phyloP scores from a whole-genome alignment of 1,284 basidiomycete genomes.

The Cystobasidium pallidum region DNA sequence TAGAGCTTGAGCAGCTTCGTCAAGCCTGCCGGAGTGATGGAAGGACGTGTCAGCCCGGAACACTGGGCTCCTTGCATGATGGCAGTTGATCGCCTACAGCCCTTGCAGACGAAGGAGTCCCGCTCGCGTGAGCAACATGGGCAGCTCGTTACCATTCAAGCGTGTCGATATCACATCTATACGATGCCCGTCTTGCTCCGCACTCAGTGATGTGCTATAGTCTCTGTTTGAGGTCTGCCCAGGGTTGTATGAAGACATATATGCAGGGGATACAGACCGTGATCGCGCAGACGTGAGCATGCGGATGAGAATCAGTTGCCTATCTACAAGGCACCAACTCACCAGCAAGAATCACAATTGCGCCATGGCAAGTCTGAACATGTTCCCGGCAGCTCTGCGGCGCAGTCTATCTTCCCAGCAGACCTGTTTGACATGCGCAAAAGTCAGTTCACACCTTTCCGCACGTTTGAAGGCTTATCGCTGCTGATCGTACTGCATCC shows the following conservation, averaged over 20 bases:
- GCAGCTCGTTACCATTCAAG: slow-evolving; percentile 24
- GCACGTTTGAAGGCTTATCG: not conserved
- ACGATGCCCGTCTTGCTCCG: not conserved
- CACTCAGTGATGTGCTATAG: not conserved
- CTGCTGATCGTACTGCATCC: not conserved
- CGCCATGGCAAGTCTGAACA: not conserved
- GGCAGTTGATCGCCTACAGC: too few species aligned
- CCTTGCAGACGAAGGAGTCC: slow-evolving; percentile 24
- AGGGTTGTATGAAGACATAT: not conserved
- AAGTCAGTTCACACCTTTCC: slow-evolving; percentile 13
- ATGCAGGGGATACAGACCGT: not conserved
- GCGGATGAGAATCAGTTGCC: not conserved
- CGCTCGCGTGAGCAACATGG: slow-evolving; percentile 32
- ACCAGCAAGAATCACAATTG: not conserved
- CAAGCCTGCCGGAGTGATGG: slow-evolving; percentile 21
- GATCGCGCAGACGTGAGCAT: not conserved
- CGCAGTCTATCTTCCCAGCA: slow-evolving; percentile 18
- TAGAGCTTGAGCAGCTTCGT: slow-evolving; percentile 43
- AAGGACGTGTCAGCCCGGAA: too few species aligned
- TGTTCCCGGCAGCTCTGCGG: slow-evolving; percentile 8
- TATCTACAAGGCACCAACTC: not conserved
- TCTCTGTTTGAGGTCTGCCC: too few species aligned
- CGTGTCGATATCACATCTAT: not conserved
- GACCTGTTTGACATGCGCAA: slow-evolving; percentile 37
- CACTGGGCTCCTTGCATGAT: too few species aligned